Base-by-base conservation (phyloP, 2,329 filamentous ascomycete genomes). In the Botrytis medusae region DNA sequence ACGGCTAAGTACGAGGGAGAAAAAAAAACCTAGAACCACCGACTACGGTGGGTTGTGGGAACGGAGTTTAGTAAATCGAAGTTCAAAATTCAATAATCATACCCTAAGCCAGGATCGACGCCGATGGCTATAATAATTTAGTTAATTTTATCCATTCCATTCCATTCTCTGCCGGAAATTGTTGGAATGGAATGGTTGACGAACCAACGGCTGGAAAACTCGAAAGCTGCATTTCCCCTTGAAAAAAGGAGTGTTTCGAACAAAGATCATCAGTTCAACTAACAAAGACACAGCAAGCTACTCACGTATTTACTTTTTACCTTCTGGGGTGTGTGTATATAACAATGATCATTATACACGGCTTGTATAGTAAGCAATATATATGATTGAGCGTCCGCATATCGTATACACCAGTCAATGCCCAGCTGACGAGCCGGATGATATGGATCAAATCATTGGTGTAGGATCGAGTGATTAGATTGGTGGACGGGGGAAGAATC, bases 61-160 rank as follows among this genome's bases (percentile, higher is more conserved):
- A 62, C 37, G 44, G 63, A 65, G 51, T 65, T 22, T 48, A 51
- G 63, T 46, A 46, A 25, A 48, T 34, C 44, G 22, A 37, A 37
- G 32, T 37, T 34, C 63, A n/a, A 37, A 48, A 54, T 72, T 37
- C 61, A 29, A 67, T 57, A 67, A 67, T 67, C 70, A 72, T 48
- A 72, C 61, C 70, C 61, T 64, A 14, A 67, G 32, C 70, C 16
- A 67, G 70, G 37, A 72, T 72, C 48, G 61, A 62, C 34, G n/a
- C 2, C 37, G 34, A 57, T 67, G 70, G 32, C n/a, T 29, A 22
- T 40, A 59, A 62, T 54, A 59, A 67, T 65, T 67, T 72, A 59
- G 61, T n/a, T 34, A 32, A 40, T 40, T 62, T 18, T 40, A 5
- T 32, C 32, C 40, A 34, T 32, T 32, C 32, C 40, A 34, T 32